These are phyloP conservation scores for Raphanus raphanistrum DNA, from an alignment of 345 rosid species.

Conservation along the genomic window DNA sequence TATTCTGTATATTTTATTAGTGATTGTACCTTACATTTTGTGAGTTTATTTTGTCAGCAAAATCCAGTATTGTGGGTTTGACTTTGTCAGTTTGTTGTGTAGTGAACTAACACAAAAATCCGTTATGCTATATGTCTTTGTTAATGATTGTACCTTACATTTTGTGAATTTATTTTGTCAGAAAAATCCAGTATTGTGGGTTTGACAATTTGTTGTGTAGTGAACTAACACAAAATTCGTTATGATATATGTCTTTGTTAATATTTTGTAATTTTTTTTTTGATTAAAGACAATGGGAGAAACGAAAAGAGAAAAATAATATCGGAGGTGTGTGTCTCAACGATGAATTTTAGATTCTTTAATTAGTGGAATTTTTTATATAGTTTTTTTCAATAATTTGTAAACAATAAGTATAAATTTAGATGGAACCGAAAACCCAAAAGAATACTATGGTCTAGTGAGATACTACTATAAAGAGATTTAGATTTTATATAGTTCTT, in stretches of 20 bases:
- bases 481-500: no score
- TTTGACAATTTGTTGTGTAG: neutral
- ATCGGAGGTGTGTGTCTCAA: no score
- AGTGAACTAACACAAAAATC: neutral
- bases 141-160: no score
- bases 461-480: no score
- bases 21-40: neutral
- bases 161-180: neutral
- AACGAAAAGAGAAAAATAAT: no score
- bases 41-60: neutral
- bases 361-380: no score
- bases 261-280: neutral
- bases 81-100: neutral
- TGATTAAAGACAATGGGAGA: neutral
- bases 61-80: neutral
- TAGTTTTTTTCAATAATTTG: no score
- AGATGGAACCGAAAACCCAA: no score
- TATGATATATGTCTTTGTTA: neutral
- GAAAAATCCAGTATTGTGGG: neutral
- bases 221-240: neutral
- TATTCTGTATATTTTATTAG: conserved; percentile 10
- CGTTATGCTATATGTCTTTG: neutral
- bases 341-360: no score
- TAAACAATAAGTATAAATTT: no score
- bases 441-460: no score